Conservation (phyloP, 83 land plant species). For the Diphasiastrum complanatum region DNA sequence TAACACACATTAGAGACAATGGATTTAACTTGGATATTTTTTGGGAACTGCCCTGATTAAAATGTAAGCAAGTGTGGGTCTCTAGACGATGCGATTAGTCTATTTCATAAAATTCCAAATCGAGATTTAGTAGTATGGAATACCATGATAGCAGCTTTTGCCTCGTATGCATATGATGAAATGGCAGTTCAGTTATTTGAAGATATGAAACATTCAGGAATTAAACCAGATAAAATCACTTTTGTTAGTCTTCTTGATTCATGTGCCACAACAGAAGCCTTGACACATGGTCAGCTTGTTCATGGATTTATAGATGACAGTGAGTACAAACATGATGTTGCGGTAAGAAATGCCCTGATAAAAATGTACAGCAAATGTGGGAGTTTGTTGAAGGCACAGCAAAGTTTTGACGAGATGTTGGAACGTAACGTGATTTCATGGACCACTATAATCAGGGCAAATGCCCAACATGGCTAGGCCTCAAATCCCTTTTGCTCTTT, state of each 20-base stretch:
- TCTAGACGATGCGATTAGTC: slow-evolving; percentile 1
- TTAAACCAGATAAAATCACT: slow-evolving; percentile 37
- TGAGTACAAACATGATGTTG: slow-evolving; percentile 20
- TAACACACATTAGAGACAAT: slow-evolving; percentile 15
- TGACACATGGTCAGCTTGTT: slow-evolving; percentile 39
- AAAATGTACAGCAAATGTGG: slow-evolving; percentile 34
- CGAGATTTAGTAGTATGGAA: slow-evolving; percentile 46
- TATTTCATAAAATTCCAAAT: not conserved
- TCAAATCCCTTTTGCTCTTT: slow-evolving; percentile 31
- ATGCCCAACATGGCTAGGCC: slow-evolving; percentile 39
- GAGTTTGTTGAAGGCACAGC: slow-evolving; percentile 20
- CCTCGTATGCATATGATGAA: slow-evolving; percentile 23
- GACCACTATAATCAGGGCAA: slow-evolving; percentile 47
- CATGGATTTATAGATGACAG: slow-evolving; percentile 32
- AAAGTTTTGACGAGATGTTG: slow-evolving; percentile 32
- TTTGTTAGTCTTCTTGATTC: slow-evolving; percentile 40
- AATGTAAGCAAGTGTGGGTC: slow-evolving; percentile 34
- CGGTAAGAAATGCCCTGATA: slow-evolving; percentile 36
- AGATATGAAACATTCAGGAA: slow-evolving; percentile 24
- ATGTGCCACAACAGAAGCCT: slow-evolving; percentile 31
- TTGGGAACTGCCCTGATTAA: slow-evolving; percentile 34
- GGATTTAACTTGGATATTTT: slow-evolving; percentile 22
- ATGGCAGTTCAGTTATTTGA: slow-evolving; percentile 38
- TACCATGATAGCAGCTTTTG: slow-evolving; percentile 40
- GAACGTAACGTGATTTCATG: slow-evolving; percentile 39